Evolutionary conservation across 192 early-diverging fungal genomes (phyloP), one percentile per base, ranked within the genome.

Genomic region (Backusella macrospora): DNA sequence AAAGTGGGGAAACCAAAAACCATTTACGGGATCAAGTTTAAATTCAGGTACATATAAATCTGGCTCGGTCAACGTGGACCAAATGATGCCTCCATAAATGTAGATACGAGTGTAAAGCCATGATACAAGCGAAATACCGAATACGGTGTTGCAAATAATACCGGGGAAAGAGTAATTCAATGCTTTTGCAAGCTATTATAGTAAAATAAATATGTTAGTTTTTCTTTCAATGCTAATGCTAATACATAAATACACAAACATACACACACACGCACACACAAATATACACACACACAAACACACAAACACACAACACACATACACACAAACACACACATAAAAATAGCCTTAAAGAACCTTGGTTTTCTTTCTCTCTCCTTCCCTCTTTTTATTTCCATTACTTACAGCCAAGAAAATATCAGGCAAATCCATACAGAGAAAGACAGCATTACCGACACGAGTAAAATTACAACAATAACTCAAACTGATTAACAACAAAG

Each of bases 41-140:
- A 80, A 75, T 65, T 85, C 80, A 21, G 75, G 73, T 1, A 84
- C 78, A 65, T 87, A 84, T 37, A 82, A 76, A 46, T 87, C 88
- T 37, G 90, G 83, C 46, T 89, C 90, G 8, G 80, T 84, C n/a
- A 76, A 73, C 34, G 88, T 86, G 65, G 86, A 86, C 62, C 81
- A 78, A 47, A 89, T 80, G 42, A 94, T 90, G 44, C 84, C 83
- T 6, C 87, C 85, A 73, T 92, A 93, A 45, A 92, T 69, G 70
- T 89, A 92, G 71, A 93, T 89, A 21, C 94, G 89, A 3, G 92
- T 93, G 23, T 90, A 89, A 39, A 90, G 49, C 94, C 94, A 94
- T 26, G 88, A 84, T 9, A 92, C 23, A 62, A 94, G 79, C 66
- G 94, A 91, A 6, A 87, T 37, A 7, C 81, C 87, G 85, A 96